Percentiles rank a stretch among this genome's conserved stretches.
Conservation (phyloP, 176 grass and related monocot species). For the Rhynchospora tenuis region DNA sequence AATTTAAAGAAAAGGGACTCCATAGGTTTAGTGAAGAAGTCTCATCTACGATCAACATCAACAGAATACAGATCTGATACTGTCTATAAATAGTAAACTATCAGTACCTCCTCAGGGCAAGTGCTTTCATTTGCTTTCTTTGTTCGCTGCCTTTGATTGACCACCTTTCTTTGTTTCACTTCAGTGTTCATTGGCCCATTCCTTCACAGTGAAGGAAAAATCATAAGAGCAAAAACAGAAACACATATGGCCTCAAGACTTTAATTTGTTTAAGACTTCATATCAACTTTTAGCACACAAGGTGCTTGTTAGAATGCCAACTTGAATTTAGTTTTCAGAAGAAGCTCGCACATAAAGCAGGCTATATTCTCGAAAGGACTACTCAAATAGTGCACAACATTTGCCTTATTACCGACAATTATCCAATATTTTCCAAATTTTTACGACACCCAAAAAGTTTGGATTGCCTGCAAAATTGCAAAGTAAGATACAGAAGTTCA, state of each 20-base stretch:
- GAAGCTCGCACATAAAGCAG: neutral
- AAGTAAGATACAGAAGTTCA: neutral
- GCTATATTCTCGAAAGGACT: neutral
- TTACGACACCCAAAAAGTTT: neutral
- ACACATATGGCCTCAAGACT: neutral
- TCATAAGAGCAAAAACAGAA: neutral
- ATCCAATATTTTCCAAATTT: neutral
- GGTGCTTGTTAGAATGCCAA: neutral
- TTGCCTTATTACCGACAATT: neutral
- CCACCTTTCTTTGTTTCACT: constrained; percentile 44
- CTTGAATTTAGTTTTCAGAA: neutral
- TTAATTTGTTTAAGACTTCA: neutral
- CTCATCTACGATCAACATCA: neutral
- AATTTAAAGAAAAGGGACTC: neutral
- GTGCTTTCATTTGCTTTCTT: constrained; percentile 61
- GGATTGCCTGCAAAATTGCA: neutral
- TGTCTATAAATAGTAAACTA: neutral
- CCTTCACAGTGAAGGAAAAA: constrained; percentile 37
- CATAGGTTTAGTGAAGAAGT: neutral
- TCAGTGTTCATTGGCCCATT: constrained; percentile 82
- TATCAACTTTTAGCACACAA: neutral
- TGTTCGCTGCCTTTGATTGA: constrained; percentile 40
- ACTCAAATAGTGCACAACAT: neutral
- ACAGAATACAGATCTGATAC: neutral
- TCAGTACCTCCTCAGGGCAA: constrained; percentile 65